Percentiles rank a stretch among this genome's conserved stretches.
Evolutionary conservation across 768 basidiomycete genomes (phyloP).

Genomic region (Hydnomerulius pinastri): DNA sequence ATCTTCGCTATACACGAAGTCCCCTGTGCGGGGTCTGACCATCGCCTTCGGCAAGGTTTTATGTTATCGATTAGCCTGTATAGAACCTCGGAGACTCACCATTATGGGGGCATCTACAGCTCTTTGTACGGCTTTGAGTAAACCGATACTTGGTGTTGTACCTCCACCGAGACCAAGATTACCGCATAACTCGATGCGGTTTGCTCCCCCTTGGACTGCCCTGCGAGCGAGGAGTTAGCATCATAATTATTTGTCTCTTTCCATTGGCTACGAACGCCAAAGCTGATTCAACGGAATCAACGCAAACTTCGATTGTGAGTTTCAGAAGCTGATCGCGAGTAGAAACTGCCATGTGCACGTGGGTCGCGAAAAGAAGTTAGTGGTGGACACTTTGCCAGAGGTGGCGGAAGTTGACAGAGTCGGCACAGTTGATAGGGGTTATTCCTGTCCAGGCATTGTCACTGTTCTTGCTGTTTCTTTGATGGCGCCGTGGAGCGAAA

Average conservation of each 20-base stretch:
- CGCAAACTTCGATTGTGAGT: slow-evolving; percentile 59
- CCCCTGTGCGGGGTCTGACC: slow-evolving; percentile 78
- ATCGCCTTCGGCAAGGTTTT: slow-evolving; percentile 54
- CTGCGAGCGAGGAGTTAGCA: slow-evolving; percentile 37
- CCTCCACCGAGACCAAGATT: slow-evolving; percentile 77
- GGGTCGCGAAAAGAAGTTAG: no score
- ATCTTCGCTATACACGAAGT: slow-evolving; percentile 69
- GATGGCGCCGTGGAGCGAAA: no score
- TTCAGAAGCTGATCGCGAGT: slow-evolving; percentile 5
- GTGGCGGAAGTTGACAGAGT: no score
- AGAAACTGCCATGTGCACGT: slow-evolving; percentile 6
- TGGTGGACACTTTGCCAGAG: no score
- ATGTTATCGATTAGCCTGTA: neutral
- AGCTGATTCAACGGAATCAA: slow-evolving; percentile 78
- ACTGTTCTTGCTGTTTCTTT: no score
- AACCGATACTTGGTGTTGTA: slow-evolving; percentile 78
- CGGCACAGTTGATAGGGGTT: no score
- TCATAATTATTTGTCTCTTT: neutral
- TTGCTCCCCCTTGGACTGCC: slow-evolving; percentile 69
- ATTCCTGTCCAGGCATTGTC: no score
- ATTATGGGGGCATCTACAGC: slow-evolving; percentile 60
- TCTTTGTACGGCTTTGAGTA: slow-evolving; percentile 58
- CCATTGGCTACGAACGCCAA: slow-evolving; percentile 46
- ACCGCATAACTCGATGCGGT: slow-evolving; percentile 76
- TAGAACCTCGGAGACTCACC: slow-evolving; percentile 41